Percentiles rank a stretch among this genome's conserved stretches.
These are phyloP conservation scores for Boletus patriciae DNA, from an alignment of 768 basidiomycete genomes.

Conservation along the genomic window DNA sequence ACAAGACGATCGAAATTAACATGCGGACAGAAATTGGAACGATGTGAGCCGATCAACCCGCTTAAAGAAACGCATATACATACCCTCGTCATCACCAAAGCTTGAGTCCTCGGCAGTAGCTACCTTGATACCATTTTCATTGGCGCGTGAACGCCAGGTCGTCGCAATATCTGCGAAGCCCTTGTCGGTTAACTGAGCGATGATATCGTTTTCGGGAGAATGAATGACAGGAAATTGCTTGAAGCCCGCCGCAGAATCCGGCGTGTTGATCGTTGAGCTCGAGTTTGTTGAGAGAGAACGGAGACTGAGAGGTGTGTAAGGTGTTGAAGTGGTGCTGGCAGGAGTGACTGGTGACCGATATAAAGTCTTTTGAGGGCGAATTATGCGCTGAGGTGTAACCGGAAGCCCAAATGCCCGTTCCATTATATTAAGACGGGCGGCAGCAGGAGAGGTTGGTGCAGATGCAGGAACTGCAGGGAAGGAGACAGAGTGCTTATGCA, in stretches of 20 bases:
- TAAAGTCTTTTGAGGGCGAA: constrained; percentile 44
- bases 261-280: constrained; percentile 56
- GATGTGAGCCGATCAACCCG: constrained; percentile 19
- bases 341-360: constrained; percentile 63
- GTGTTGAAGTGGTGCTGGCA: constrained; percentile 49
- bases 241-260: constrained; percentile 40
- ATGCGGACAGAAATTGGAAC: neutral
- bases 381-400: constrained; percentile 64
- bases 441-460: constrained; percentile 45
- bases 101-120: constrained; percentile 41
- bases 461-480: constrained; percentile 38
- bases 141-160: constrained; percentile 72
- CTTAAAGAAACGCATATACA: constrained; percentile 25
- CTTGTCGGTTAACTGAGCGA: constrained; percentile 37
- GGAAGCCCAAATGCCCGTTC: constrained; percentile 41
- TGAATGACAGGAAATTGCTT: constrained; percentile 44
- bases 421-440: constrained; percentile 34
- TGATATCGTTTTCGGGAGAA: constrained; percentile 44
- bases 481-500: constrained; percentile 34
- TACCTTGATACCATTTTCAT: constrained; percentile 70
- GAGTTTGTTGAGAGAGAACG: constrained; percentile 59
- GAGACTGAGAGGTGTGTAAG: constrained; percentile 70
- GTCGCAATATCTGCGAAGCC: constrained; percentile 60
- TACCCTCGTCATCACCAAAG: constrained; percentile 51
- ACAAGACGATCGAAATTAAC: constrained; percentile 8